These are phyloP conservation scores for Heliamphora exappendiculata DNA, from an alignment of 148 eudicot species.

Conservation along the genomic window DNA sequence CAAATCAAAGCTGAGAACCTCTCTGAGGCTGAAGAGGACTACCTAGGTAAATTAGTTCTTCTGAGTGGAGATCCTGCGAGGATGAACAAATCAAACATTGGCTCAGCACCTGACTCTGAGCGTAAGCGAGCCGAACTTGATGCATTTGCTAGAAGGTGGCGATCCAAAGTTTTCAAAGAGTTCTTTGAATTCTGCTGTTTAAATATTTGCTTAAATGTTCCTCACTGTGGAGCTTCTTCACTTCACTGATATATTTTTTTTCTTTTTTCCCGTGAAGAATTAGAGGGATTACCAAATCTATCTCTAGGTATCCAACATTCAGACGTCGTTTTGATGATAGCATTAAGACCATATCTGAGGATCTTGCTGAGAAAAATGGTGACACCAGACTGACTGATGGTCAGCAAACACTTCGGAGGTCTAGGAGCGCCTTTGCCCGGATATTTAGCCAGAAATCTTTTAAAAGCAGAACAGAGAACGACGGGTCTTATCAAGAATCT, in stretches of 20 bases:
- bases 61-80: slow-evolving; percentile 50
- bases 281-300: slow-evolving; percentile 78
- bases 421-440: slow-evolving; percentile 37
- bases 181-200: background rate
- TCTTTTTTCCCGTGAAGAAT: slow-evolving; percentile 52
- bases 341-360: slow-evolving; percentile 43
- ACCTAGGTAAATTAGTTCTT: slow-evolving; percentile 59
- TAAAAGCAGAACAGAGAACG: slow-evolving; percentile 28
- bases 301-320: slow-evolving; percentile 82
- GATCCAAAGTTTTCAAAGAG: background rate
- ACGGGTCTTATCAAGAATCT: slow-evolving; percentile 33
- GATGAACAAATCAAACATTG: slow-evolving; percentile 32
- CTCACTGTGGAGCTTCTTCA: background rate
- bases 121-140: slow-evolving; percentile 71
- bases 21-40: slow-evolving; percentile 55
- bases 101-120: slow-evolving; percentile 50
- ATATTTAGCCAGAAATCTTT: slow-evolving; percentile 57
- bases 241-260: no score
- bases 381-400: slow-evolving; percentile 19
- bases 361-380: slow-evolving; percentile 44
- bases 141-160: slow-evolving; percentile 88
- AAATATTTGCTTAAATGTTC: background rate
- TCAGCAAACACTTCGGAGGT: slow-evolving; percentile 21
- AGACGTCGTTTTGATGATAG: slow-evolving; percentile 73
- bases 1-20: slow-evolving; percentile 83